These are phyloP conservation scores for Helotiales sp. DNA, from an alignment of 2,329 filamentous ascomycete species.

Conservation along the genomic window DNA sequence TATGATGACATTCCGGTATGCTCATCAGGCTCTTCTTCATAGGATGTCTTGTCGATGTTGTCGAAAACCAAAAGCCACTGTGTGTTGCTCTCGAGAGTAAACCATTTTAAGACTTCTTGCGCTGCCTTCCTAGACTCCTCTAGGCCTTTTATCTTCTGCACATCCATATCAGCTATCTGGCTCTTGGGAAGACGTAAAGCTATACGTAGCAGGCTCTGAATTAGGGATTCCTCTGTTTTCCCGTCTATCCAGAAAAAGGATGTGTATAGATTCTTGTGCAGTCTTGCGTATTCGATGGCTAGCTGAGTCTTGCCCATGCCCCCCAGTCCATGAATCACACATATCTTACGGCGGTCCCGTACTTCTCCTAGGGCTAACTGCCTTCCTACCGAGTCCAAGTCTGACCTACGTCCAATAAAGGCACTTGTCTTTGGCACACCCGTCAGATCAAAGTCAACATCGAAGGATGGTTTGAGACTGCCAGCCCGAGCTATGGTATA, in stretches of 20 bases:
- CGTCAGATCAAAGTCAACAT: slow-evolving; percentile 18
- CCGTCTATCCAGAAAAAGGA: slow-evolving; percentile 46
- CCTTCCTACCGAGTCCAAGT: slow-evolving; percentile 15
- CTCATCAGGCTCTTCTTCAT: slow-evolving; percentile 14
- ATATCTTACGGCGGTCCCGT: slow-evolving; percentile 16
- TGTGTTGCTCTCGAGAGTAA: slow-evolving; percentile 19
- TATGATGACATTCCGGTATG: slow-evolving; percentile 10
- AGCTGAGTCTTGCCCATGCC: slow-evolving; percentile 36
- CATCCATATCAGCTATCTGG: slow-evolving; percentile 24
- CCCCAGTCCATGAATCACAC: slow-evolving; percentile 31
- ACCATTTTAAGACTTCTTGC: slow-evolving; percentile 27
- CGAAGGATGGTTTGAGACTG: slow-evolving; percentile 7
- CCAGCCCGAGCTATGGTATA: slow-evolving; percentile 6
- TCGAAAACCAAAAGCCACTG: slow-evolving; percentile 38
- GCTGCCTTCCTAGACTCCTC: slow-evolving; percentile 10
- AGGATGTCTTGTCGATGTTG: slow-evolving; percentile 27
- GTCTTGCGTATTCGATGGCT: slow-evolving; percentile 37
- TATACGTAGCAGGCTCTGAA: slow-evolving; percentile 35
- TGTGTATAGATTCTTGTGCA: slow-evolving; percentile 38
- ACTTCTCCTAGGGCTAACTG: slow-evolving; percentile 11
- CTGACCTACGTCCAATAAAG: slow-evolving; percentile 20
- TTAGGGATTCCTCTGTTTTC: slow-evolving; percentile 38
- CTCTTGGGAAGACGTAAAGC: slow-evolving; percentile 24
- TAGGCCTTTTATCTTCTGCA: not conserved
- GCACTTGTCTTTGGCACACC: slow-evolving; percentile 17